Evolutionary conservation across 208 protist genomes (phyloP).

Genomic region (Leishmania aethiopica): DNA sequence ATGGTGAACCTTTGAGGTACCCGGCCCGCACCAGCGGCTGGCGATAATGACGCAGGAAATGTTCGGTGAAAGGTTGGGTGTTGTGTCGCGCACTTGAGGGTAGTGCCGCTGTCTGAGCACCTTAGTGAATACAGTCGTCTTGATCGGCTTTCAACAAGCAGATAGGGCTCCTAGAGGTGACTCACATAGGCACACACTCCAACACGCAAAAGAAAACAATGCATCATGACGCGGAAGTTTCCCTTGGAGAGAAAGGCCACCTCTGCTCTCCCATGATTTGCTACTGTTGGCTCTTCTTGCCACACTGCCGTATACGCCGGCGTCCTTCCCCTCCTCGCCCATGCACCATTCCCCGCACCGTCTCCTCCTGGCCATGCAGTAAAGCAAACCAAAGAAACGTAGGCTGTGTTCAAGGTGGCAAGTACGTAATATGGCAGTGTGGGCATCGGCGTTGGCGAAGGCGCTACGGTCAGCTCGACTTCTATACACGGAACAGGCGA

Average conservation of each 20-base stretch:
- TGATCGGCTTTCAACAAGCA: not conserved
- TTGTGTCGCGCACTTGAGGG: not conserved
- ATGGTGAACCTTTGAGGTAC: slow-evolving; percentile 20
- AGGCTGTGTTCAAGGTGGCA: not conserved
- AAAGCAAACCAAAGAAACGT: not conserved
- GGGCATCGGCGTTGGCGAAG: not conserved
- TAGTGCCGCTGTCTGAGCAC: not conserved
- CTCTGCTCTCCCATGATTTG: not conserved
- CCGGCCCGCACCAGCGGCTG: not conserved
- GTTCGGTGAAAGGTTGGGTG: not conserved
- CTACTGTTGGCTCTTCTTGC: not conserved
- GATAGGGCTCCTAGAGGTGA: not conserved
- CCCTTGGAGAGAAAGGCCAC: not conserved
- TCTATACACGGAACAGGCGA: not conserved
- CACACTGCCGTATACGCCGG: not conserved
- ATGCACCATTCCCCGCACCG: not conserved
- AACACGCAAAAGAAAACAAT: not conserved
- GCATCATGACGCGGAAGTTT: not conserved
- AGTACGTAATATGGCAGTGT: not conserved
- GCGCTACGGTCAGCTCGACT: not conserved
- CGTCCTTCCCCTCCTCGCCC: not conserved
- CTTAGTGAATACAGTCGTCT: not conserved
- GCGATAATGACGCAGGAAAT: not conserved
- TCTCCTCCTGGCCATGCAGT: not conserved
- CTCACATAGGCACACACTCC: not conserved